phyloP scores from a whole-genome alignment of 345 rosid species.

The Arabis alpina region DNA sequence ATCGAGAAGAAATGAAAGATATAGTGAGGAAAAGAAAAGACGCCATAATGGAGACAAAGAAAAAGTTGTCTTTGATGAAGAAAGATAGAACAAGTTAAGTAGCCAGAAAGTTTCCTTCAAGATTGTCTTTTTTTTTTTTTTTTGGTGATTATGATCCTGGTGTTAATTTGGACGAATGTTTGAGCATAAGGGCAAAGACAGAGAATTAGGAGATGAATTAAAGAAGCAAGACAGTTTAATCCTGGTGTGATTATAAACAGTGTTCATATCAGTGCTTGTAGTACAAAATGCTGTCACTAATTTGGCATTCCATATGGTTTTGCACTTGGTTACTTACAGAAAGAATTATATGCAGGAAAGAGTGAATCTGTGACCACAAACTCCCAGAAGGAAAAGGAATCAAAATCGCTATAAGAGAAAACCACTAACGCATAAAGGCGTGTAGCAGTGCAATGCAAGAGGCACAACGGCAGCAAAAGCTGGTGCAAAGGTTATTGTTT shows the following conservation, averaged over 20 bases:
- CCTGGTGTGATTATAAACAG: too few species aligned
- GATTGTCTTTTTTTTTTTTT: conserved; percentile 6
- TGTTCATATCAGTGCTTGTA: too few species aligned
- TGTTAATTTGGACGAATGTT: conserved; percentile 1
- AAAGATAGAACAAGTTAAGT: conserved; percentile 42
- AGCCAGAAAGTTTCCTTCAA: conserved; percentile 40
- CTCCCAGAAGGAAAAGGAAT: conserved; percentile 45
- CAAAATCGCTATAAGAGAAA: conserved; percentile 56
- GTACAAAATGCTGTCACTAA: too few species aligned
- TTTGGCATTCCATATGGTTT: not conserved
- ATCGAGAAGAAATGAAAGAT: conserved; percentile 59
- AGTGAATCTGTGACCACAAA: conserved; percentile 36
- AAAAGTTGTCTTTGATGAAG: conserved; percentile 18
- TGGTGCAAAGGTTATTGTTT: conserved; percentile 42
- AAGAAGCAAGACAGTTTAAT: too few species aligned
- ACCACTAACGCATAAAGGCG: conserved; percentile 75
- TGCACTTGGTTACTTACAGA: conserved; percentile 27
- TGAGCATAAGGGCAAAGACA: not conserved
- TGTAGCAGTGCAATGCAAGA: conserved; percentile 73
- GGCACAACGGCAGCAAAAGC: conserved; percentile 73
- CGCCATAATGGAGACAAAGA: conserved; percentile 61
- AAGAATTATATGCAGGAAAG: conserved; percentile 50
- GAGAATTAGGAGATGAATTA: too few species aligned
- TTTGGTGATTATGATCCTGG: not conserved
- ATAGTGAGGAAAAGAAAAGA: conserved; percentile 63